Conservation (phyloP, 2,329 filamentous ascomycete genomes). For the Talaromyces sp. region DNA sequence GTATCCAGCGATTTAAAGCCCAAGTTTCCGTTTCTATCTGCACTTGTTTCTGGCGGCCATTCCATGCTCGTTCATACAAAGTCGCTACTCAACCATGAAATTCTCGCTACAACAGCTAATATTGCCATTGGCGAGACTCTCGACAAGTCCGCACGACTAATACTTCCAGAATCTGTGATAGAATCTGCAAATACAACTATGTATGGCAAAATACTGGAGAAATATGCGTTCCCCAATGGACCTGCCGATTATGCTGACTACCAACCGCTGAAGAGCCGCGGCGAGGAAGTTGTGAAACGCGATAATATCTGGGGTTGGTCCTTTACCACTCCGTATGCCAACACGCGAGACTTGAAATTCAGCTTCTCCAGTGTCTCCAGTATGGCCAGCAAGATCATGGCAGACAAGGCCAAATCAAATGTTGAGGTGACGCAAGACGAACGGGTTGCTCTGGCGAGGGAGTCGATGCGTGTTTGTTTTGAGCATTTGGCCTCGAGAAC, state of each 20-base stretch:
- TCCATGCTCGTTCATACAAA: slow-evolving; percentile 77
- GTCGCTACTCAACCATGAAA: slow-evolving; percentile 64
- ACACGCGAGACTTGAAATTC: slow-evolving; percentile 59
- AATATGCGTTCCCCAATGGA: slow-evolving; percentile 66
- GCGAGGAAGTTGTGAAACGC: slow-evolving; percentile 55
- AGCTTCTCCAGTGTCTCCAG: slow-evolving; percentile 72
- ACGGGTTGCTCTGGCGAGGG: slow-evolving; percentile 65
- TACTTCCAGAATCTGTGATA: slow-evolving; percentile 64
- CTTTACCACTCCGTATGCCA: slow-evolving; percentile 64
- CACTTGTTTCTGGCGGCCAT: slow-evolving; percentile 90
- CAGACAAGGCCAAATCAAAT: slow-evolving; percentile 33
- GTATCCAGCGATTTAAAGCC: slow-evolving; percentile 28
- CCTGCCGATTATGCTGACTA: slow-evolving; percentile 48
- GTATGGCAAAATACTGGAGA: slow-evolving; percentile 76
- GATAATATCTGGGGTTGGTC: slow-evolving; percentile 61
- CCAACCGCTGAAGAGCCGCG: slow-evolving; percentile 54
- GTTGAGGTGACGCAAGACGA: slow-evolving; percentile 53
- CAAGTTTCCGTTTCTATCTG: slow-evolving; percentile 77
- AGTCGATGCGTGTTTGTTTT: slow-evolving; percentile 76
- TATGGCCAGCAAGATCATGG: slow-evolving; percentile 58
- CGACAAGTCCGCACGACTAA: slow-evolving; percentile 77
- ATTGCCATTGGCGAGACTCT: slow-evolving; percentile 86
- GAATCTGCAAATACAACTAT: slow-evolving; percentile 60
- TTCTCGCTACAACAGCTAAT: slow-evolving; percentile 71
- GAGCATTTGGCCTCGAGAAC: slow-evolving; percentile 79